Conservation (phyloP, 2,329 filamentous ascomycete species). For the Diaporthe eres region DNA sequence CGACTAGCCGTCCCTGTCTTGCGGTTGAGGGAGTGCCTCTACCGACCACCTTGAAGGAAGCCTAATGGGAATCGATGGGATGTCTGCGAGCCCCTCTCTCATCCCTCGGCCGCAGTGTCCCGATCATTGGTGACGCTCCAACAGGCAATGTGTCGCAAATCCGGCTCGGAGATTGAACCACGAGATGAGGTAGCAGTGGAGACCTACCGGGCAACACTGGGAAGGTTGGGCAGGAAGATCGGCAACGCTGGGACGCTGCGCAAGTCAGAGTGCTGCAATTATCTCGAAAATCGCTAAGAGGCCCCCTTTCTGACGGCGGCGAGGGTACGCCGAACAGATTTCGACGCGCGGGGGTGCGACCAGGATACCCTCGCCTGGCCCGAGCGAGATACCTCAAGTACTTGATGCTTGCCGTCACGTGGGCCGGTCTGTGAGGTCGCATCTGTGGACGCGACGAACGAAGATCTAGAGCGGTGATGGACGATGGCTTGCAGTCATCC, state of each 20-base stretch:
- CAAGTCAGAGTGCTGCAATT: conserved; percentile 14
- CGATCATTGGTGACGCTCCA: conserved; percentile 15
- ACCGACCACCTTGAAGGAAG: conserved; percentile 5
- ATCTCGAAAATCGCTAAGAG: conserved; percentile 19
- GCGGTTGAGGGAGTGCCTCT: conserved; percentile 11
- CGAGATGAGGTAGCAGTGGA: conserved; percentile 32
- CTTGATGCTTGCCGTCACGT: conserved; percentile 35
- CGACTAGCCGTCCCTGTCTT: conserved; percentile 29
- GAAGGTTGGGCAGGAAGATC: conserved; percentile 41
- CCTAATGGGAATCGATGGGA: neutral
- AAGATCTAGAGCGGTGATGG: conserved; percentile 35
- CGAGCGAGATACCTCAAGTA: neutral
- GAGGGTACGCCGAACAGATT: conserved; percentile 14
- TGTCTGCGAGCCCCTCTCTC: conserved; percentile 10
- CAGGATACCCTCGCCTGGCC: conserved; percentile 15
- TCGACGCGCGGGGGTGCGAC: conserved; percentile 4
- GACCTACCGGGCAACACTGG: conserved; percentile 1
- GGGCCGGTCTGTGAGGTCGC: conserved; percentile 27
- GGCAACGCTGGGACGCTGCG: conserved; percentile 15
- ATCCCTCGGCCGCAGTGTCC: neutral
- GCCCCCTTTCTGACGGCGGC: conserved; percentile 7
- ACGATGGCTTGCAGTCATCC: conserved; percentile 32
- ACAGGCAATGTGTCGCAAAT: neutral
- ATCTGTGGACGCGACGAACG: conserved; percentile 26
- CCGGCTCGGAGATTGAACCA: conserved; percentile 26